Conservation (phyloP, 352 stramenopile genomes). For the Phytophthora pisi region DNA sequence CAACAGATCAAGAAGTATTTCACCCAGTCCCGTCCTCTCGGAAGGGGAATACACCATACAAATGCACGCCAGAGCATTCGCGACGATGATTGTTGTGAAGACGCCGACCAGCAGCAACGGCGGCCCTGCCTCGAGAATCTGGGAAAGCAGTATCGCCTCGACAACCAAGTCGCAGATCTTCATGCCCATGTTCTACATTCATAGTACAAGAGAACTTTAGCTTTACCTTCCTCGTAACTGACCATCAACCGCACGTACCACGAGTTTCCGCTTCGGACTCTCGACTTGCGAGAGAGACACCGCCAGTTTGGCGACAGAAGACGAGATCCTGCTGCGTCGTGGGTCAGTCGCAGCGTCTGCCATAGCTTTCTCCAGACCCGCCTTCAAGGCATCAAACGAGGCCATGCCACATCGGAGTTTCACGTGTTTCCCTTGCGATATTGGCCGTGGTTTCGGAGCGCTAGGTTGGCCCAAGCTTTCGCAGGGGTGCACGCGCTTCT, state of each 20-base stretch:
- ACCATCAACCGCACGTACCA: neutral
- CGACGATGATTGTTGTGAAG: neutral
- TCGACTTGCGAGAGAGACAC: neutral
- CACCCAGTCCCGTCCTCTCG: neutral
- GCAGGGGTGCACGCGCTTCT: too few relatives aligned
- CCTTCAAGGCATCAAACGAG: conserved; percentile 6
- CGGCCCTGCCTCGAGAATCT: conserved; percentile 4
- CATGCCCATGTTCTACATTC: conserved; percentile 1
- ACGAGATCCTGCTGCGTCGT: neutral
- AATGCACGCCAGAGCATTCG: conserved; percentile 2
- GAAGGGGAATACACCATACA: conserved; percentile 3
- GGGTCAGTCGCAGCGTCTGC: neutral
- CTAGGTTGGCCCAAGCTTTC: too few relatives aligned
- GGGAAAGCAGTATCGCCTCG: neutral
- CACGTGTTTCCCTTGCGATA: too few relatives aligned
- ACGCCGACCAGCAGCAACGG: neutral
- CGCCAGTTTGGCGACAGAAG: neutral
- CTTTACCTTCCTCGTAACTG: too few relatives aligned
- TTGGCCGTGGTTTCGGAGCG: too few relatives aligned
- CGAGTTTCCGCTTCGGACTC: conserved; percentile 4
- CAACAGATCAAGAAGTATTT: conserved; percentile 7
- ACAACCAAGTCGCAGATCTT: conserved; percentile 3
- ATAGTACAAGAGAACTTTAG: too few relatives aligned
- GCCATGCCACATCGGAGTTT: too few relatives aligned
- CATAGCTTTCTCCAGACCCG: neutral